Evolutionary conservation across 2,329 filamentous ascomycete species (phyloP), one percentile per base, ranked within the genome.

Genomic region (Cladophialophora carrionii): DNA sequence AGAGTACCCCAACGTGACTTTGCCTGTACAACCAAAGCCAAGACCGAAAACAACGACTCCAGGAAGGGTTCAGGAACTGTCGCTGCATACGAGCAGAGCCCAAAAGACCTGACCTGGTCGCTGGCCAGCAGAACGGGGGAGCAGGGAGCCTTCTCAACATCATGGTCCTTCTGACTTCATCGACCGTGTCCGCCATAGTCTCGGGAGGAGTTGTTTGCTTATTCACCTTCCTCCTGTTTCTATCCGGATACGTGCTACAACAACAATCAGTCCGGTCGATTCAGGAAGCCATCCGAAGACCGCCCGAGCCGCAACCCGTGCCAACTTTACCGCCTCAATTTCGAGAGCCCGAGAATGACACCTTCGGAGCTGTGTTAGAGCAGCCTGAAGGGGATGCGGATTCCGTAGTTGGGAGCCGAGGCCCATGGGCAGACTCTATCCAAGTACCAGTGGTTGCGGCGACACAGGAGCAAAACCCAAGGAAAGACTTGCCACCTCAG

Each of bases 161-260:
- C 68, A 81, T 81, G 80, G 79, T 81, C 59, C 78, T 81, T 57
- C 65, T 81, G 51, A 80, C 76, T 17, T 77, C 78, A 37, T 80
- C 78, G 8, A 77, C 78, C 14, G 77, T 81, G 43, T 79, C 79
- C 14, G 74, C 77, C 48, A 76, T 79, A 37, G 63, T 81, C 65
- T 81, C 79, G 26, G 75, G 78, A 41, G 75, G 76, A 4, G 73
- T 81, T 26, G 90, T 96, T 65, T 80, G 91, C 68, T 76, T 90
- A 29, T 96, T 91, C 78, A 96, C 92, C 2, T 77, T 88, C 43
- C 85, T 92, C 4, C 87, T 97, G 29, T 97, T 97, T 76, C 82
- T 96, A 34, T 92, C 90, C 58, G 93, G 93, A 73, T 96, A 96
- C 76, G 85, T 88, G 2, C 84, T 96, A 60, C 93, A 97, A 74